phyloP scores from a whole-genome alignment of 2,329 filamentous ascomycete species.

The Simplicillium sp. region DNA sequence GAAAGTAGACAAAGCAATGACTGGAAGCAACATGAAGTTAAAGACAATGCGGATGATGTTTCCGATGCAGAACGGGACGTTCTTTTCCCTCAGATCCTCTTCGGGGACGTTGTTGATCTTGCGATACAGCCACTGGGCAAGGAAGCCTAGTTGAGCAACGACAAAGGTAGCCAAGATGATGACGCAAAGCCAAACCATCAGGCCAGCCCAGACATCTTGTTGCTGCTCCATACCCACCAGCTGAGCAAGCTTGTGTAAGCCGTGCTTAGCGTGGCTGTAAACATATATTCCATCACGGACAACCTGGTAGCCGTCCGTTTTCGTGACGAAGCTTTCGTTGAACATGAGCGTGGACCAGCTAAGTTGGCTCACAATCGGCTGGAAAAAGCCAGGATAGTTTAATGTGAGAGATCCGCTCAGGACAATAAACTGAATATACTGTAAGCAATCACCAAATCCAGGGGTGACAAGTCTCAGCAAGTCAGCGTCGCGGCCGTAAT shows the following conservation, averaged over 20 bases:
- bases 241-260: constrained; percentile 70
- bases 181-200: constrained; percentile 82
- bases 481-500: constrained; percentile 91
- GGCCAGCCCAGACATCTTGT: constrained; percentile 84
- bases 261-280: constrained; percentile 56
- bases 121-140: constrained; percentile 66
- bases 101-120: constrained; percentile 62
- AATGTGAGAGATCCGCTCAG: constrained; percentile 81
- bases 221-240: constrained; percentile 69
- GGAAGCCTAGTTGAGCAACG: constrained; percentile 68
- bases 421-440: constrained; percentile 91
- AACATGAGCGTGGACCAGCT: constrained; percentile 90
- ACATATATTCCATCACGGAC: constrained; percentile 81
- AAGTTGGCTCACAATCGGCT: constrained; percentile 78
- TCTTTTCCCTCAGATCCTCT: constrained; percentile 84
- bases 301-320: constrained; percentile 54
- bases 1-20: constrained; percentile 80
- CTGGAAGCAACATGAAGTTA: constrained; percentile 84
- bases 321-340: constrained; percentile 77
- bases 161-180: constrained; percentile 61
- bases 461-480: constrained; percentile 86
- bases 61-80: constrained; percentile 75
- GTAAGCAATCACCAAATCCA: constrained; percentile 90
- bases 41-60: constrained; percentile 79
- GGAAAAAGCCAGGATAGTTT: constrained; percentile 88